phyloP scores from a whole-genome alignment of 768 basidiomycete genomes.

The Rhizopogon rudus region DNA sequence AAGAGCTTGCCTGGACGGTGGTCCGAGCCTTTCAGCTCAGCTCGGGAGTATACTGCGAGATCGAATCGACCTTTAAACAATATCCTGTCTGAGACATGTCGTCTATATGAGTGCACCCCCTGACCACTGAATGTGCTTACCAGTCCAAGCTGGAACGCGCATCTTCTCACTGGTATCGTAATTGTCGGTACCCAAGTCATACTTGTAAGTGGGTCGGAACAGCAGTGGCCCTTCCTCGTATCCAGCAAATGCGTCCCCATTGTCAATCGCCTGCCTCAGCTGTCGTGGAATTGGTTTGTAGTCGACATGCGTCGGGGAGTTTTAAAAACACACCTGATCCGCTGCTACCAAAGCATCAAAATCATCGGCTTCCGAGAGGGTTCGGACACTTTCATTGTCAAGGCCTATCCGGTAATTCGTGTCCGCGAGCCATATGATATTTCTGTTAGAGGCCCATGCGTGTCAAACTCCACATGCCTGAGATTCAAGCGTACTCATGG shows the following conservation, averaged over 20 bases:
- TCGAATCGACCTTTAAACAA: constrained; percentile 80
- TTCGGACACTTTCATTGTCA: constrained; percentile 74
- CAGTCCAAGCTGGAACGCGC: constrained; percentile 97
- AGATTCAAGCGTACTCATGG: constrained; percentile 68
- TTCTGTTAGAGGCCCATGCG: constrained; percentile 42
- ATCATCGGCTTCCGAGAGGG: constrained; percentile 57
- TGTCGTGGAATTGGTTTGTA: constrained; percentile 24
- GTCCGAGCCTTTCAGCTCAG: constrained; percentile 88
- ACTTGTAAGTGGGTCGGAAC: constrained; percentile 96
- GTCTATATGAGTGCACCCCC: constrained; percentile 7
- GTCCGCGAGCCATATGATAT: constrained; percentile 92
- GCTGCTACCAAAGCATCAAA: constrained; percentile 71
- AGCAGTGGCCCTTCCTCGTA: constrained; percentile 87
- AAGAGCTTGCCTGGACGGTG: constrained; percentile 75
- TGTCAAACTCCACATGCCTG: background rate
- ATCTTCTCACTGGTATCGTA: constrained; percentile 97
- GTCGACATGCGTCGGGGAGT: background rate
- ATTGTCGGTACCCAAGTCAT: constrained; percentile 72
- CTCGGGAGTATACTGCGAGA: constrained; percentile 73
- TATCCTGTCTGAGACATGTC: constrained; percentile 67
- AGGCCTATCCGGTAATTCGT: constrained; percentile 93
- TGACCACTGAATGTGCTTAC: constrained; percentile 35
- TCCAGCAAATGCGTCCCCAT: constrained; percentile 69
- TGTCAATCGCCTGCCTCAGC: constrained; percentile 71
- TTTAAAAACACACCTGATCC: constrained; percentile 68